These are phyloP conservation scores for Petunia secreta DNA, from an alignment of 257 asterid species.

Conservation along the genomic window DNA sequence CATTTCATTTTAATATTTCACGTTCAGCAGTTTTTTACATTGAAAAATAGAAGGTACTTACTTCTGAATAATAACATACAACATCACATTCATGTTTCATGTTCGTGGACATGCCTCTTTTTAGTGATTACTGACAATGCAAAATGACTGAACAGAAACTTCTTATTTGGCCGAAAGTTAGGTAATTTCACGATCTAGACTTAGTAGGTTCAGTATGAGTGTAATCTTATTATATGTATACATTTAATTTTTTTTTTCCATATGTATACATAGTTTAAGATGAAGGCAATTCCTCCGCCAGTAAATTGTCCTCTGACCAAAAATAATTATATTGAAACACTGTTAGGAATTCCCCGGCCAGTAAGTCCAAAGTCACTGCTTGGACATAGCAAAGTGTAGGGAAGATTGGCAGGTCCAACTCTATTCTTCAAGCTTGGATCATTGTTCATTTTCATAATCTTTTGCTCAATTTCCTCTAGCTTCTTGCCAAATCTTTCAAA, in stretches of 20 bases:
- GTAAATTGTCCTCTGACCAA: neutral
- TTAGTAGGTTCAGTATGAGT: too few species aligned
- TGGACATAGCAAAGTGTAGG: constrained; percentile 71
- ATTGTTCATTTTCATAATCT: constrained; percentile 47
- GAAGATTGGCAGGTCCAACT: constrained; percentile 66
- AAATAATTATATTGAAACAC: constrained; percentile 49
- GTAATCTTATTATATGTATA: neutral
- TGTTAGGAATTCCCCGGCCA: constrained; percentile 78
- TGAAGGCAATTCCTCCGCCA: too few species aligned
- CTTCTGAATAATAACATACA: neutral
- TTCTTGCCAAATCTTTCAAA: constrained; percentile 57
- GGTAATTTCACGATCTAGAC: neutral
- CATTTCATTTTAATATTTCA: too few species aligned
- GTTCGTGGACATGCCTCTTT: neutral
- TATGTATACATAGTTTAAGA: too few species aligned
- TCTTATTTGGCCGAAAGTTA: neutral
- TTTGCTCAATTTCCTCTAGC: constrained; percentile 51
- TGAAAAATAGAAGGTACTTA: too few species aligned
- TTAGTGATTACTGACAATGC: neutral
- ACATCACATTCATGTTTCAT: neutral
- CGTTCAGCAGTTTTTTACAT: neutral
- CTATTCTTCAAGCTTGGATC: constrained; percentile 58
- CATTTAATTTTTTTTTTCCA: too few species aligned
- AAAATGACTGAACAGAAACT: neutral
- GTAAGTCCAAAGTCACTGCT: constrained; percentile 62